These are phyloP conservation scores for Acanthamoeba healyi DNA, from an alignment of 208 protist genomes.

Conservation along the genomic window DNA sequence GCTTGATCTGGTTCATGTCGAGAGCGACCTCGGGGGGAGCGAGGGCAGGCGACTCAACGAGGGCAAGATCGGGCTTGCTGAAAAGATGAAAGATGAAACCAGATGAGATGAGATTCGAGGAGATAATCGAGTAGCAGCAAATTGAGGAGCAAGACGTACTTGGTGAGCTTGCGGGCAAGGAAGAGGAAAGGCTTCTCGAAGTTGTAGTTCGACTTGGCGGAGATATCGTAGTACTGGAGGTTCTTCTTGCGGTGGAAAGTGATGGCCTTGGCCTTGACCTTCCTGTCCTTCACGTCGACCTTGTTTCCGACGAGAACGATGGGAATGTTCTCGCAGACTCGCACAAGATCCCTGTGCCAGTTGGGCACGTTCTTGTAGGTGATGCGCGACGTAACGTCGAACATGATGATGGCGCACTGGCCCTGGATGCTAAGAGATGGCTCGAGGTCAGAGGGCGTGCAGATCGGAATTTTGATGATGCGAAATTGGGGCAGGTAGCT, in stretches of 20 bases:
- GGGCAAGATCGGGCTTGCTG: constrained; percentile 98
- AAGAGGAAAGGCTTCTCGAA: not conserved
- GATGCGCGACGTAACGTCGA: constrained; percentile 99
- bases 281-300: constrained; percentile 99
- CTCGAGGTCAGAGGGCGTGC: no score
- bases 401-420: no score
- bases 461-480: no score
- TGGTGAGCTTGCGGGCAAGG: no score
- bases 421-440: no score
- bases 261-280: constrained; percentile 98
- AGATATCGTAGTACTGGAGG: constrained; percentile 99
- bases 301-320: constrained; percentile 99
- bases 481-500: no score
- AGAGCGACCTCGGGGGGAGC: not conserved
- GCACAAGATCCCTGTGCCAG: constrained; percentile 98
- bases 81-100: not conserved
- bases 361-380: constrained; percentile 99
- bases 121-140: not conserved
- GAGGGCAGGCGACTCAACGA: not conserved
- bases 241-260: constrained; percentile 99
- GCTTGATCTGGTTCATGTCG: not conserved
- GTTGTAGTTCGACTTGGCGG: constrained; percentile 99
- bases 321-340: constrained; percentile 99
- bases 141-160: no score
- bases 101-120: not conserved